Conservation (phyloP, 2,329 filamentous ascomycete species). For the Claviceps cyperi region DNA sequence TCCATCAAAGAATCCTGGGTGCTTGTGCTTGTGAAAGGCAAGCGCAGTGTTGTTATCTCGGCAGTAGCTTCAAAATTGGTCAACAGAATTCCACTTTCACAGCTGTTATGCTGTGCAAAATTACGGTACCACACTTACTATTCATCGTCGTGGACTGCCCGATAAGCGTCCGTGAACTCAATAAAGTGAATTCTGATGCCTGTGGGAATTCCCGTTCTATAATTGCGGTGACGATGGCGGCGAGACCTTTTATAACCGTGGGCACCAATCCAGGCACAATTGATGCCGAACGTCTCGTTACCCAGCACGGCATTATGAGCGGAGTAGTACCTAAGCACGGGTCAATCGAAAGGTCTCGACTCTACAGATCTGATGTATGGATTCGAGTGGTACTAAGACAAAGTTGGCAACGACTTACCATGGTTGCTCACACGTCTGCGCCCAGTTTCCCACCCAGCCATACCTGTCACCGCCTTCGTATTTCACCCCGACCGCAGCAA, state of each 20-base stretch:
- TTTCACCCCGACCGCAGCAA: not conserved
- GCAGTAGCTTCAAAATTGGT: not conserved
- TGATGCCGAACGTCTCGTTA: not conserved
- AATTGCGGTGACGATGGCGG: not conserved
- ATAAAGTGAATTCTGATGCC: slow-evolving; percentile 3
- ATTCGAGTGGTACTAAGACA: not conserved
- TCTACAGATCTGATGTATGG: not conserved
- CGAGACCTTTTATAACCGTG: not conserved
- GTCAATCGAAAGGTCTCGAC: not conserved
- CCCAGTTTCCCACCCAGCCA: slow-evolving; percentile 3
- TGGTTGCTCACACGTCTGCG: not conserved
- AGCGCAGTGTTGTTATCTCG: not conserved
- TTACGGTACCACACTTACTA: not conserved
- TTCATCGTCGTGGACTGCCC: not conserved
- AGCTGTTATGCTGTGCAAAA: not conserved
- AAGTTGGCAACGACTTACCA: not conserved
- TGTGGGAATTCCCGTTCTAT: not conserved
- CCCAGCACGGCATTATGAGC: not conserved
- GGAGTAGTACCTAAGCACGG: slow-evolving; percentile 3
- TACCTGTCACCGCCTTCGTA: slow-evolving; percentile 1
- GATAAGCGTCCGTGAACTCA: not conserved
- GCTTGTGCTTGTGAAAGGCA: not conserved
- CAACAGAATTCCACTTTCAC: not conserved
- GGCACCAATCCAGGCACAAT: slow-evolving; percentile 2
- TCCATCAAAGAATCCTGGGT: slow-evolving; percentile 2